Conservation (phyloP, 2,329 filamentous ascomycete genomes). For the Phoma herbarum region DNA sequence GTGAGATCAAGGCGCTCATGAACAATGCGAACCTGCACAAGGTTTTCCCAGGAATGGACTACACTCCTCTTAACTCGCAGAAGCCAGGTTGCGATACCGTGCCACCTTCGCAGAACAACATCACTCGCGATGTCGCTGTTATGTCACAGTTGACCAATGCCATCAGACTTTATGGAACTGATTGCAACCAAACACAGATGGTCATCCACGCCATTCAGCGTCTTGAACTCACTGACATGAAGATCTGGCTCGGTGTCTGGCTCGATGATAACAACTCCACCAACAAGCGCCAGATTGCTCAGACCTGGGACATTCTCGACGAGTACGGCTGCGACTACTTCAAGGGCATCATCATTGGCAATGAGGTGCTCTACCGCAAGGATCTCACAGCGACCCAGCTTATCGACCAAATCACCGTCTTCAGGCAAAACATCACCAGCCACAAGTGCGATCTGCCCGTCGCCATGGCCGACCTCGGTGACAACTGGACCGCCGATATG, state of each 20-base stretch:
- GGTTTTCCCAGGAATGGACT: constrained; percentile 95
- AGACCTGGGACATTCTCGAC: constrained; percentile 87
- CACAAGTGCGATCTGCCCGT: constrained; percentile 76
- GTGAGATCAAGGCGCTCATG: constrained; percentile 81
- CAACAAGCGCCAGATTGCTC: constrained; percentile 79
- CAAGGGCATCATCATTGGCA: constrained; percentile 70
- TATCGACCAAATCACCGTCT: constrained; percentile 69
- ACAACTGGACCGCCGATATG: constrained; percentile 80
- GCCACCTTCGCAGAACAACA: constrained; percentile 90
- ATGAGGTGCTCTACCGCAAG: constrained; percentile 68
- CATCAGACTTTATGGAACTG: constrained; percentile 89
- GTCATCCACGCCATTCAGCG: constrained; percentile 81
- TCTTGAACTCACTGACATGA: constrained; percentile 77
- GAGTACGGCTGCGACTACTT: constrained; percentile 62
- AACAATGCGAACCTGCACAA: constrained; percentile 85
- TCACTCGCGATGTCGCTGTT: constrained; percentile 89
- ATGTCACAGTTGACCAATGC: constrained; percentile 89
- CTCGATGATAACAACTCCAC: constrained; percentile 85
- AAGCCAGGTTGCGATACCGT: constrained; percentile 82
- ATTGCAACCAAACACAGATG: constrained; percentile 98
- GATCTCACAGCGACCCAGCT: constrained; percentile 74
- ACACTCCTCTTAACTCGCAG: constrained; percentile 89
- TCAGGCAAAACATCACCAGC: constrained; percentile 72
- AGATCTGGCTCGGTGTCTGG: constrained; percentile 96
- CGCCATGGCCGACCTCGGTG: constrained; percentile 87